Conservation (phyloP, 306 rosid species). For the Hylodesmum podocarpum region DNA sequence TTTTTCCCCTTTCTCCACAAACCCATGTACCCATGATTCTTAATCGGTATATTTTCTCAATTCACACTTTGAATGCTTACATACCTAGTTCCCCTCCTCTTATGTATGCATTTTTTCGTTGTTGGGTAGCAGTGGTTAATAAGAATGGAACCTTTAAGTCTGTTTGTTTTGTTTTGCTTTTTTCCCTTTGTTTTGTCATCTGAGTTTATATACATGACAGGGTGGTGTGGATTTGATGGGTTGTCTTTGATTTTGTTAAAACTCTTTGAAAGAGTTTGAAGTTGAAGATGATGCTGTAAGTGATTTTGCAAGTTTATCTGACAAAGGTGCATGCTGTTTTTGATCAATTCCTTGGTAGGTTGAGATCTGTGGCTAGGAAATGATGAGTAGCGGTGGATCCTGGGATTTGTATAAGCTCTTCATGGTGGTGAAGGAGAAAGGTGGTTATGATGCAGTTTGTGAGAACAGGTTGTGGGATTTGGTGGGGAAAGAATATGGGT, state of each 20-base stretch:
- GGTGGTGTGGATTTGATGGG: slow-evolving; percentile 43
- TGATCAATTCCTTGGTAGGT: slow-evolving; percentile 29
- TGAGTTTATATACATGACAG: slow-evolving; percentile 49
- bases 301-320: slow-evolving; percentile 10
- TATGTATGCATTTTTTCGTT: not conserved
- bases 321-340: slow-evolving; percentile 40
- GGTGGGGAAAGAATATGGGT: slow-evolving; percentile 41
- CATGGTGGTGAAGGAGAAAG: slow-evolving; percentile 67
- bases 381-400: slow-evolving; percentile 49
- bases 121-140: not conserved
- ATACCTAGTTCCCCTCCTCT: not conserved
- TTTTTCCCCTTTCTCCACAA: no score
- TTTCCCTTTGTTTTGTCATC: slow-evolving; percentile 27
- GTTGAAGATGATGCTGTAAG: slow-evolving; percentile 15
- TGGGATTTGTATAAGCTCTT: slow-evolving; percentile 74
- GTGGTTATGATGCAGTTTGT: slow-evolving; percentile 59
- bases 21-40: no score
- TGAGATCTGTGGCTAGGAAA: slow-evolving; percentile 30
- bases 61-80: slow-evolving; percentile 13
- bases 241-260: slow-evolving; percentile 32
- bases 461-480: slow-evolving; percentile 39
- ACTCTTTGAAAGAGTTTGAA: slow-evolving; percentile 31
- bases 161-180: not conserved
- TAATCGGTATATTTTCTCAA: slow-evolving; percentile 29
- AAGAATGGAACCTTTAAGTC: not conserved